Evolutionary conservation across 1,284 basidiomycete species (phyloP).

Genomic region (Coriolopsis trogii): DNA sequence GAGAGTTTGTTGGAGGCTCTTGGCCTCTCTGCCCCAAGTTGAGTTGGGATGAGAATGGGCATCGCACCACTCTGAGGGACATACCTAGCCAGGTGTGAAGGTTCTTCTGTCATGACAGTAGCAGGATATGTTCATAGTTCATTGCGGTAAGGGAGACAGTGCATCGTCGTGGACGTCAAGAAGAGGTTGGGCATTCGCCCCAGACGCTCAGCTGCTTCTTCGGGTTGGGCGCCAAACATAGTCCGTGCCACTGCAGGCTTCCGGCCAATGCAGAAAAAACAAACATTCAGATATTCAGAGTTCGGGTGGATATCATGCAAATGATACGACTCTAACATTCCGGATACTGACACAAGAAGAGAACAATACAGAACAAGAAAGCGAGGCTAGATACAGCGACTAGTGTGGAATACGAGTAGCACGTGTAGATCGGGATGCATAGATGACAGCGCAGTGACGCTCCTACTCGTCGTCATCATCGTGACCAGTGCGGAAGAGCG

Average conservation of each 20-base stretch:
- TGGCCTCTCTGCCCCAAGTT: constrained; percentile 62
- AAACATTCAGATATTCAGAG: too few species aligned
- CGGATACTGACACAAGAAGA: not conserved
- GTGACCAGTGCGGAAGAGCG: constrained; percentile 65
- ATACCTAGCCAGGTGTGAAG: constrained; percentile 29
- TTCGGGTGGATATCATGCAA: too few species aligned
- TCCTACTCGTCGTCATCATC: constrained; percentile 48
- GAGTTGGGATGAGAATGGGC: constrained; percentile 4
- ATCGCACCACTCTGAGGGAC: constrained; percentile 8
- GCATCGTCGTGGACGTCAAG: constrained; percentile 6
- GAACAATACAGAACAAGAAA: constrained; percentile 3
- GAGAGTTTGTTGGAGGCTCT: constrained; percentile 63
- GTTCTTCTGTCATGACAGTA: constrained; percentile 31
- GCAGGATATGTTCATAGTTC: constrained; percentile 4
- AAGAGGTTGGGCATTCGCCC: constrained; percentile 1
- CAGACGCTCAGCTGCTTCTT: too few species aligned
- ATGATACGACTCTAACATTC: constrained; percentile 35
- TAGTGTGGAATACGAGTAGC: constrained; percentile 1
- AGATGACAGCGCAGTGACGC: not conserved
- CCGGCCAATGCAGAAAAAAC: too few species aligned
- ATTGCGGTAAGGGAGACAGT: constrained; percentile 11
- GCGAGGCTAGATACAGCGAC: not conserved
- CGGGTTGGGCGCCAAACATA: too few species aligned
- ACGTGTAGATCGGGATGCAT: not conserved
- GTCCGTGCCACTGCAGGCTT: too few species aligned